phyloP scores from a whole-genome alignment of 2,329 filamentous ascomycete genomes.

The Talaromyces albobiverticillius region DNA sequence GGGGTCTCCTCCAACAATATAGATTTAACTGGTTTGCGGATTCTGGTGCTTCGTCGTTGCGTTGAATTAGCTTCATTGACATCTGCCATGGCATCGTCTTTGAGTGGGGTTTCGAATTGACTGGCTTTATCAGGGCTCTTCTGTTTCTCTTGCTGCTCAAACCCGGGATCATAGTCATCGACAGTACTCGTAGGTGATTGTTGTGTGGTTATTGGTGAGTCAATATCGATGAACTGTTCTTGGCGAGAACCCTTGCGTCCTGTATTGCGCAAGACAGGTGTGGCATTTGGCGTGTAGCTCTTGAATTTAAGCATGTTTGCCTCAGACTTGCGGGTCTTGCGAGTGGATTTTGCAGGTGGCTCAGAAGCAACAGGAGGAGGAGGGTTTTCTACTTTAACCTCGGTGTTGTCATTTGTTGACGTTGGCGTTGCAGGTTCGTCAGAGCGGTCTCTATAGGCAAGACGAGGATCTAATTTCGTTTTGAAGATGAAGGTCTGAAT shows the following conservation, averaged over 20 bases:
- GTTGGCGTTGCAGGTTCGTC: conserved; percentile 13
- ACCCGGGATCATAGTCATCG: conserved; percentile 5
- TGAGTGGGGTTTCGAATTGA: conserved; percentile 9
- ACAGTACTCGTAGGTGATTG: conserved; percentile 6
- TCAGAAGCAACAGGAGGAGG: neutral
- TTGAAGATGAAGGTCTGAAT: conserved; percentile 17
- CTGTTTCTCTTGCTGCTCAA: conserved; percentile 7
- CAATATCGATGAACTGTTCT: conserved; percentile 5
- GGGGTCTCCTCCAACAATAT: conserved; percentile 5
- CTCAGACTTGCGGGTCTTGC: conserved; percentile 13
- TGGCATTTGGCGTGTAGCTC: conserved; percentile 13
- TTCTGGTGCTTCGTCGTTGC: conserved; percentile 14
- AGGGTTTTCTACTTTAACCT: neutral
- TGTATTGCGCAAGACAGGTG: conserved; percentile 1
- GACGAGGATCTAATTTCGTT: conserved; percentile 10
- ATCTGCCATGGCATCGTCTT: neutral
- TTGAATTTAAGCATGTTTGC: conserved; percentile 11
- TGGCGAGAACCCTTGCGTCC: conserved; percentile 10
- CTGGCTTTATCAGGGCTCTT: neutral
- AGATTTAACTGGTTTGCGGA: conserved; percentile 10
- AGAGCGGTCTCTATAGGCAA: conserved; percentile 10
- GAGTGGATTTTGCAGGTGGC: conserved; percentile 3
- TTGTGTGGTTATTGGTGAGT: conserved; percentile 1
- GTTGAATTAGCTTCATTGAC: conserved; percentile 2
- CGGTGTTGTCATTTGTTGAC: conserved; percentile 5